These are phyloP conservation scores for Dothistroma septosporum DNA, from an alignment of 2,329 filamentous ascomycete genomes.

Conservation along the genomic window DNA sequence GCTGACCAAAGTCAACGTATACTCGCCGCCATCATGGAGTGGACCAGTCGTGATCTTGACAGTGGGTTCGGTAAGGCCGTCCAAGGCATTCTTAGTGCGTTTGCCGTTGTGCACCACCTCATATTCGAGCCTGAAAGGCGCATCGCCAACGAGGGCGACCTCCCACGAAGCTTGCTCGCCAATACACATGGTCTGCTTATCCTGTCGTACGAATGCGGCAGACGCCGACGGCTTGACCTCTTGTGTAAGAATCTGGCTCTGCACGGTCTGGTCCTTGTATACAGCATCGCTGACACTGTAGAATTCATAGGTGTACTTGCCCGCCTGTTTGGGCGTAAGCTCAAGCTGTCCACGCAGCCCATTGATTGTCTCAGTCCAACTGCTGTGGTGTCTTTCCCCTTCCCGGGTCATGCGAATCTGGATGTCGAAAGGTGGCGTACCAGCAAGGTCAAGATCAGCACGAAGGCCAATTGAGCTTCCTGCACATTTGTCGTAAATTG, in stretches of 20 bases:
- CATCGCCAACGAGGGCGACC: slow-evolving; percentile 72
- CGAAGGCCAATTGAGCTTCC: slow-evolving; percentile 87
- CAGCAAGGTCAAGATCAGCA: slow-evolving; percentile 83
- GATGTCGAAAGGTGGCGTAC: slow-evolving; percentile 86
- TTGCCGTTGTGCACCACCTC: slow-evolving; percentile 88
- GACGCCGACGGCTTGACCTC: slow-evolving; percentile 89
- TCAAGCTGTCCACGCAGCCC: slow-evolving; percentile 79
- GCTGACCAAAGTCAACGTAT: slow-evolving; percentile 78
- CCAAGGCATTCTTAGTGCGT: slow-evolving; percentile 63
- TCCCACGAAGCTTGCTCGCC: slow-evolving; percentile 74
- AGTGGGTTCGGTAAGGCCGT: slow-evolving; percentile 58
- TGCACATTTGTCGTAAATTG: slow-evolving; percentile 91
- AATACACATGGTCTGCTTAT: slow-evolving; percentile 68
- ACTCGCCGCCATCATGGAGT: slow-evolving; percentile 79
- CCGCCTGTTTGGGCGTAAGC: slow-evolving; percentile 74
- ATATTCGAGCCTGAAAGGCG: slow-evolving; percentile 86
- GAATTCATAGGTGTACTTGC: slow-evolving; percentile 84
- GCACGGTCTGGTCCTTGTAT: slow-evolving; percentile 64
- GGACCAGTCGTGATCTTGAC: slow-evolving; percentile 72
- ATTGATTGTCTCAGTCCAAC: slow-evolving; percentile 55
- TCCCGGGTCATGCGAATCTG: slow-evolving; percentile 67
- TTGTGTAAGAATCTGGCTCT: slow-evolving; percentile 63
- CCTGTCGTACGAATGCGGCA: slow-evolving; percentile 60
- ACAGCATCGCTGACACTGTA: slow-evolving; percentile 74
- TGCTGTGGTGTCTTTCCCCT: slow-evolving; percentile 48